Evolutionary conservation across 2,329 filamentous ascomycete species (phyloP).

Genomic region (Exophiala lecanii-corni): DNA sequence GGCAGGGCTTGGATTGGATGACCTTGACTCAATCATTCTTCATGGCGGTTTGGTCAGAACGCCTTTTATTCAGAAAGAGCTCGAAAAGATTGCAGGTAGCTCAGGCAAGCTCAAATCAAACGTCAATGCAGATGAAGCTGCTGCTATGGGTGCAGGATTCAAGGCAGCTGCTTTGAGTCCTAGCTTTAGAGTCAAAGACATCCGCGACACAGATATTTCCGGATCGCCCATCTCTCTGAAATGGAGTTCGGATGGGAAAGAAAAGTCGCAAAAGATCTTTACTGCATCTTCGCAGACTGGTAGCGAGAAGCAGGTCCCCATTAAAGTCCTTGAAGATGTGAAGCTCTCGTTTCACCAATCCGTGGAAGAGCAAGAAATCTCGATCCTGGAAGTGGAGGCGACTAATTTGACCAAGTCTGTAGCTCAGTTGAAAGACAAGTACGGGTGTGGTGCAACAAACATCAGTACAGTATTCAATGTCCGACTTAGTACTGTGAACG

Average conservation of each 20-base stretch:
- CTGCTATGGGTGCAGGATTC: constrained; percentile 93
- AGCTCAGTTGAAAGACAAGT: constrained; percentile 70
- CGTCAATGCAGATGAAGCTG: constrained; percentile 94
- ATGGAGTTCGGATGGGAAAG: constrained; percentile 68
- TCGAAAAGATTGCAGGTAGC: constrained; percentile 70
- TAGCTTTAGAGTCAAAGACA: constrained; percentile 97
- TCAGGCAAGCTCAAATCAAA: constrained; percentile 81
- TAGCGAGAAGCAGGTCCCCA: constrained; percentile 74
- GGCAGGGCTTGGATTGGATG: constrained; percentile 66
- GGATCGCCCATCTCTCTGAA: constrained; percentile 70
- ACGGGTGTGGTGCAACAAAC: constrained; percentile 70
- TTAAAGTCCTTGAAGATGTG: constrained; percentile 80
- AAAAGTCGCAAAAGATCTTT: constrained; percentile 77
- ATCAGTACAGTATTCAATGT: constrained; percentile 76
- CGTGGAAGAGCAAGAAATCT: constrained; percentile 52
- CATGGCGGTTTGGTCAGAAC: constrained; percentile 87
- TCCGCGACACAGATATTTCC: constrained; percentile 72
- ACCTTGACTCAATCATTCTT: constrained; percentile 86
- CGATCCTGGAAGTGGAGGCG: constrained; percentile 64
- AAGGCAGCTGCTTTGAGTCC: constrained; percentile 87
- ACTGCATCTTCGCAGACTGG: constrained; percentile 70
- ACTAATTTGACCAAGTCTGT: constrained; percentile 83
- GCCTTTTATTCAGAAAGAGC: constrained; percentile 85
- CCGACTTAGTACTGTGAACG: constrained; percentile 66
- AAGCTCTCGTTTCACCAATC: constrained; percentile 74